phyloP scores from a whole-genome alignment of 306 rosid genomes.

The Trifolium subterraneum region DNA sequence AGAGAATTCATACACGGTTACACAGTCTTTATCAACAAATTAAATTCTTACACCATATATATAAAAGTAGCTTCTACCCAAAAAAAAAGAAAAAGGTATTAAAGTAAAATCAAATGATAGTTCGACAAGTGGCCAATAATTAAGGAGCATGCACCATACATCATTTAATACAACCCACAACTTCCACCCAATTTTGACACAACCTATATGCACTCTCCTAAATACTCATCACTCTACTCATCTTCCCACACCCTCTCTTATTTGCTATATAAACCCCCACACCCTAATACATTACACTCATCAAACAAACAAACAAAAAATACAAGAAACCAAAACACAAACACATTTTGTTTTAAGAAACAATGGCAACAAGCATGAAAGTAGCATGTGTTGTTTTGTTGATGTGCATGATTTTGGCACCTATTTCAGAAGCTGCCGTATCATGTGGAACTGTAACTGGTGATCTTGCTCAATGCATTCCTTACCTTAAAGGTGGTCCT shows the following conservation, averaged over 20 bases:
- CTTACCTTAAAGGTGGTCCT: conserved; percentile 27
- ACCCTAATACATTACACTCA: neutral
- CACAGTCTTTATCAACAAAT: no score
- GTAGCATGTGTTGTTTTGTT: conserved; percentile 34
- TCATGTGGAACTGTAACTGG: conserved; percentile 50
- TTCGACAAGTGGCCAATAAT: no score
- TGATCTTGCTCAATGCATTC: neutral
- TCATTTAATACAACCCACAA: no score
- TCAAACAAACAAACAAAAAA: neutral
- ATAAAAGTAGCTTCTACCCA: no score
- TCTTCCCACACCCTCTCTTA: neutral
- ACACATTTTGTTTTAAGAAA: neutral
- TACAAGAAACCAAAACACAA: neutral
- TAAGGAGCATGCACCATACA: no score
- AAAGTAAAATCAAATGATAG: no score
- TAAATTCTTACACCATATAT: no score
- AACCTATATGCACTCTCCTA: no score
- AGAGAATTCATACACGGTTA: no score
- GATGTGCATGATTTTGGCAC: conserved; percentile 41
- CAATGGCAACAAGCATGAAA: conserved; percentile 43
- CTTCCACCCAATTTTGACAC: neutral
- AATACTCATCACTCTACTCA: no score
- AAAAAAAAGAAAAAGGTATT: no score
- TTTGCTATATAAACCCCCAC: neutral
- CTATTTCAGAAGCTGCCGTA: conserved; percentile 44